These are phyloP conservation scores for Bremia lactucae DNA, from an alignment of 352 stramenopile genomes.

Conservation along the genomic window DNA sequence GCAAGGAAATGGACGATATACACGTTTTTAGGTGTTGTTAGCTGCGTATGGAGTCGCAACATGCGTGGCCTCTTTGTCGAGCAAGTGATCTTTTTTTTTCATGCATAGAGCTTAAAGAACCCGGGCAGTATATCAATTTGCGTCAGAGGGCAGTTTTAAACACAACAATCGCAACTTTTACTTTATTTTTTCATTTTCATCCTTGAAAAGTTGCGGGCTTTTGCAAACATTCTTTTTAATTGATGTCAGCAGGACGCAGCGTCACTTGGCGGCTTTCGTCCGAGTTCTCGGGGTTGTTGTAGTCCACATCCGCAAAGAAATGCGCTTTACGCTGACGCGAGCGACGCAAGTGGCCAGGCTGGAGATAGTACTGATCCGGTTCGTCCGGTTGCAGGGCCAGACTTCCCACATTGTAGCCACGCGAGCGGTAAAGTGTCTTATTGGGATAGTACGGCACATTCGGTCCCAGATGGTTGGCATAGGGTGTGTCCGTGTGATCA, in stretches of 20 bases:
- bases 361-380: slow-evolving; percentile 77
- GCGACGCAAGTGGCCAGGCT: slow-evolving; percentile 62
- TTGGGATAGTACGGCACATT: slow-evolving; percentile 64
- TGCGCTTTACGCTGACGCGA: slow-evolving; percentile 47
- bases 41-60: slow-evolving; percentile 8
- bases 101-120: too few relatives aligned
- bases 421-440: slow-evolving; percentile 65
- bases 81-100: slow-evolving; percentile 11
- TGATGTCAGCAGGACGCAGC: slow-evolving; percentile 51
- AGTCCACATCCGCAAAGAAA: slow-evolving; percentile 70
- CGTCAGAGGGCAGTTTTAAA: too few relatives aligned
- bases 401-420: slow-evolving; percentile 70
- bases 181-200: neutral
- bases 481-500: slow-evolving; percentile 52
- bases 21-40: slow-evolving; percentile 26
- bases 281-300: slow-evolving; percentile 63
- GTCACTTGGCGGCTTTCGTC: slow-evolving; percentile 29
- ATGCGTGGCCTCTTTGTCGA: slow-evolving; percentile 7
- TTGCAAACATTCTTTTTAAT: slow-evolving; percentile 24
- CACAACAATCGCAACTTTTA: neutral
- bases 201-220: too few relatives aligned
- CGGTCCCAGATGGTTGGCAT: slow-evolving; percentile 49
- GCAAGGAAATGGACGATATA: neutral
- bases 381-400: slow-evolving; percentile 47
- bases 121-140: too few relatives aligned